These are phyloP conservation scores for Phaeolepiota aurea DNA, from an alignment of 768 basidiomycete genomes.

Conservation along the genomic window DNA sequence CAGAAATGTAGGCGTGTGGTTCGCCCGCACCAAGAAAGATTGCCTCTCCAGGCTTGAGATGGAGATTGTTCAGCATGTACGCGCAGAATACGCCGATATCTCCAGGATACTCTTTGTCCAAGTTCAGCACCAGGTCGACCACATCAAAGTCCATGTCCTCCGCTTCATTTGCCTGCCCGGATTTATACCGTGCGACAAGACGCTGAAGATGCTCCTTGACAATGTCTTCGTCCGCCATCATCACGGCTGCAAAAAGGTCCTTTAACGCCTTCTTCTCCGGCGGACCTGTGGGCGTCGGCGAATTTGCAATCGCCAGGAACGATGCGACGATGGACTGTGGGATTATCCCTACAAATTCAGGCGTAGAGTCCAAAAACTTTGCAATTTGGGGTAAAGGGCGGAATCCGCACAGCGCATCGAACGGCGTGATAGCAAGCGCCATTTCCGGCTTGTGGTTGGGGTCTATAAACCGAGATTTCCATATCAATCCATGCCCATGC, in stretches of 20 bases:
- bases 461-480: too few species aligned
- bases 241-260: constrained; percentile 72
- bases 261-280: constrained; percentile 58
- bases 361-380: constrained; percentile 52
- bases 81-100: constrained; percentile 93
- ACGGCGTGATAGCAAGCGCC: constrained; percentile 92
- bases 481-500: too few species aligned
- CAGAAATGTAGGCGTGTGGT: constrained; percentile 93
- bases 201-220: constrained; percentile 47
- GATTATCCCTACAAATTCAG: constrained; percentile 73
- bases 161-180: constrained; percentile 19
- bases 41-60: constrained; percentile 74
- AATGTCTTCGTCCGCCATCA: constrained; percentile 58
- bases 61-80: constrained; percentile 82
- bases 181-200: constrained; percentile 58
- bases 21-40: constrained; percentile 95
- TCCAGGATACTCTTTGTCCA: constrained; percentile 74
- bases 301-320: constrained; percentile 42
- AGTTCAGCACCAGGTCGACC: constrained; percentile 51
- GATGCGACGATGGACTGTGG: constrained; percentile 39
- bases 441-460: constrained; percentile 98
- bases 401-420: constrained; percentile 90
- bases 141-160: constrained; percentile 35
- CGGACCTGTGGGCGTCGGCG: constrained; percentile 29
- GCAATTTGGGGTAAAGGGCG: constrained; percentile 72